Base-by-base conservation (phyloP, 441 rosid genomes). In the Rhodomyrtus psidioides region DNA sequence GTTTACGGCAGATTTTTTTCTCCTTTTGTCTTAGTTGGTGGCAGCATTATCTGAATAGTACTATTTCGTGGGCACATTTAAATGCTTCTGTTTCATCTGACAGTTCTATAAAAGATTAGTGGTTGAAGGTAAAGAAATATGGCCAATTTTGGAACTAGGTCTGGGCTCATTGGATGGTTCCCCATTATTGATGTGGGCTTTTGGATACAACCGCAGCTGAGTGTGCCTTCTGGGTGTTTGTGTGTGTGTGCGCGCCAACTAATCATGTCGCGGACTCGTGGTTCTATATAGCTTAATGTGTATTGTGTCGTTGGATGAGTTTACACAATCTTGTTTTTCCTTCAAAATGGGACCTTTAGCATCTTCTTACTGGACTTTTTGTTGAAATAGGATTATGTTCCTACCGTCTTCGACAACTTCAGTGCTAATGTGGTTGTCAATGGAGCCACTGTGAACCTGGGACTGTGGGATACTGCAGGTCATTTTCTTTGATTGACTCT, bases 371-470 rank as follows among this genome's bases (percentile, higher is more conserved):
- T 82, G 9, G 27, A 51, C 6, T 55, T 21, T 74, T 74, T 12
- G 51, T 42, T 74, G 81, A 42, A 53, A 44, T 53, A 82, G 84
- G 84, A 82, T 82, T 82, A 82, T 82, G 84, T 82, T 44, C 84
- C 84, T 21, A 82, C 84, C 1, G 84, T 82, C 49, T 82, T 82
- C 53, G 84, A 82, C 84, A 82, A 82, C 62, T 82, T 82, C 2
- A 82, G 84, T 82, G 84, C 84, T 34, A 82, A 82, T 82, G 84
- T 82, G 84, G 84, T 82, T 82, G 84, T 82, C 84, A 82, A 82
- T 2, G 84, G 84, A 82, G 55, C 62, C 42, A 82, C 84, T 30
- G 84, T 82, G 28, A 82, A 82, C 84, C 84, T 82, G 57, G 84
- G 84, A 55, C 49, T 82, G 53, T 82, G 84, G 84, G 84, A 82